A percentile compares a stretch with the other conserved stretches of the same genome.
These are phyloP conservation scores for Ochetophila trinervis DNA, from an alignment of 306 rosid species.

Conservation along the genomic window DNA sequence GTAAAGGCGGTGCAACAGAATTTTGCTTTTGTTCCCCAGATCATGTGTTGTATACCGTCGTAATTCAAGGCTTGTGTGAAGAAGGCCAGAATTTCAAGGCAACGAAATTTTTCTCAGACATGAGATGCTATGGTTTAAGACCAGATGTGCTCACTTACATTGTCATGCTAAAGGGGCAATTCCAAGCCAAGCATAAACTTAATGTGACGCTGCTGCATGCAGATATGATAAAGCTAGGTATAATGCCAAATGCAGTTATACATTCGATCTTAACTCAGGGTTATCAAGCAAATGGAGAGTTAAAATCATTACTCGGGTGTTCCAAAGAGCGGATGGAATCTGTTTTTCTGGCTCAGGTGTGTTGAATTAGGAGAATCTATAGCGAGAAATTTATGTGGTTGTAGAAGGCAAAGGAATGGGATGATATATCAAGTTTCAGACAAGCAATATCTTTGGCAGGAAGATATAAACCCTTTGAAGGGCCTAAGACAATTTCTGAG, in stretches of 20 bases:
- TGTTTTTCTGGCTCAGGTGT: constrained; percentile 13
- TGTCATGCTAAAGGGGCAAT: constrained; percentile 49
- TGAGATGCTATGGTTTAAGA: constrained; percentile 52
- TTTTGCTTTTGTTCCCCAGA: constrained; percentile 38
- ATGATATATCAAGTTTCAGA: not conserved
- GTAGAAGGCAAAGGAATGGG: not conserved
- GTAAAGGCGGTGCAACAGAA: constrained; percentile 7
- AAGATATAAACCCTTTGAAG: not conserved
- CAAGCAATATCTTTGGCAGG: not conserved
- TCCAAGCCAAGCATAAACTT: constrained; percentile 41
- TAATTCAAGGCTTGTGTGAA: constrained; percentile 63
- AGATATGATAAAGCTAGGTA: constrained; percentile 61
- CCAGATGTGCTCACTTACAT: constrained; percentile 49
- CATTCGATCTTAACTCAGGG: constrained; percentile 36
- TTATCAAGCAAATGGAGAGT: constrained; percentile 40
- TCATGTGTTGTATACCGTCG: constrained; percentile 44
- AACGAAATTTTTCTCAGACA: constrained; percentile 51
- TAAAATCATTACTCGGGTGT: constrained; percentile 33
- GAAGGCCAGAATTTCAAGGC: constrained; percentile 62
- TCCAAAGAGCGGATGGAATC: constrained; percentile 27
- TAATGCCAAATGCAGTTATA: constrained; percentile 36
- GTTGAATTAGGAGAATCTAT: no score
- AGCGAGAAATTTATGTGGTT: not conserved
- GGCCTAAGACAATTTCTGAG: not conserved
- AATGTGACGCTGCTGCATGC: constrained; percentile 72